Conservation (phyloP, 2,329 filamentous ascomycete species). For the Penicillium sp. region DNA sequence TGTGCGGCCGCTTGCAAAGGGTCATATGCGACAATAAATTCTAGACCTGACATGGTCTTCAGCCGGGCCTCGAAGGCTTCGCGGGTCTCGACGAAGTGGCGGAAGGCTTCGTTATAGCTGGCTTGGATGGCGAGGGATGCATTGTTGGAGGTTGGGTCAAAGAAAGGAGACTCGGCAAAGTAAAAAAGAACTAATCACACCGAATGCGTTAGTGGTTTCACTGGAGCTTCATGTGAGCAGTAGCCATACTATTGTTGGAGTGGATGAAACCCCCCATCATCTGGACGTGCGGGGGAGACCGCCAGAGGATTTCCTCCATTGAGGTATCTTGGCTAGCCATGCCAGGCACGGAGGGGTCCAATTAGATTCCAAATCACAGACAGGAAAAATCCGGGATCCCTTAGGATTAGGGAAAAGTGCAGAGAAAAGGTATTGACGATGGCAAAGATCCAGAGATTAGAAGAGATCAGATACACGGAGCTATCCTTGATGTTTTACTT, state of each 20-base stretch:
- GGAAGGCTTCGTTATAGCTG: constrained; percentile 49
- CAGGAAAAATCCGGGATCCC: neutral
- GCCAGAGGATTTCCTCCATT: constrained; percentile 48
- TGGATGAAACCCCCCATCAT: constrained; percentile 48
- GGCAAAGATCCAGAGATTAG: neutral
- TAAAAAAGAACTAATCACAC: constrained; percentile 57
- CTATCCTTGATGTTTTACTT: constrained; percentile 22
- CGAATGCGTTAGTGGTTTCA: neutral
- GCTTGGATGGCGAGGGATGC: constrained; percentile 55
- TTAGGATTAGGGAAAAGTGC: neutral
- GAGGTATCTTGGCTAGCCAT: constrained; percentile 41
- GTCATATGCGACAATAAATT: constrained; percentile 61
- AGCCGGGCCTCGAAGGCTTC: constrained; percentile 57
- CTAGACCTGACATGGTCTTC: constrained; percentile 56
- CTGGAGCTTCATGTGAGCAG: neutral
- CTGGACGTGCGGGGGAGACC: constrained; percentile 46
- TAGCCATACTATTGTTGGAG: constrained; percentile 44
- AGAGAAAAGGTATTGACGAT: neutral
- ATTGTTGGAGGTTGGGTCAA: constrained; percentile 62
- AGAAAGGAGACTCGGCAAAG: constrained; percentile 64
- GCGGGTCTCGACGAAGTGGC: constrained; percentile 54
- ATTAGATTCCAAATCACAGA: neutral
- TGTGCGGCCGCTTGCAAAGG: constrained; percentile 51
- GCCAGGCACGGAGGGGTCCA: neutral
- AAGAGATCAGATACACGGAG: constrained; percentile 5